Percentiles rank a stretch among this genome's conserved stretches.
Conservation (phyloP, 2,329 filamentous ascomycete genomes). For the Parastagonospora nodorum region DNA sequence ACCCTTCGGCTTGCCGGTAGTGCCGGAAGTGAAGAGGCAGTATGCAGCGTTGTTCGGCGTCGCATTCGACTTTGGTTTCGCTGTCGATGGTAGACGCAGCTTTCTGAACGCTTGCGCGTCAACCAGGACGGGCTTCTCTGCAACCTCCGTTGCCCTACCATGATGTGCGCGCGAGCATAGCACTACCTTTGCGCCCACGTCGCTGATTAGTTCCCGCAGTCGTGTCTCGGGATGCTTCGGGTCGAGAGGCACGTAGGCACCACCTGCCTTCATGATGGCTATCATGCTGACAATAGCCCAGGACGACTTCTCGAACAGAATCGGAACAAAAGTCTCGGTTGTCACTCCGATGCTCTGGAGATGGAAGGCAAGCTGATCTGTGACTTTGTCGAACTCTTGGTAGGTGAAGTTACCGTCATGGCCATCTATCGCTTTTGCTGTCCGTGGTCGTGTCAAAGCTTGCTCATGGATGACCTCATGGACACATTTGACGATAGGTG, state of each 20-base stretch:
- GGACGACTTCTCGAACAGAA: constrained; percentile 44
- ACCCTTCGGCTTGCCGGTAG: constrained; percentile 58
- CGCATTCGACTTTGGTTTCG: constrained; percentile 45
- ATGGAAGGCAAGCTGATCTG: constrained; percentile 31
- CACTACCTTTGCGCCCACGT: constrained; percentile 36
- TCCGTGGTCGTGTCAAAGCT: constrained; percentile 32
- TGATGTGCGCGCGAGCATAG: constrained; percentile 32
- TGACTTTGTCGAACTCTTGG: constrained; percentile 39
- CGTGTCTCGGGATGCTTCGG: constrained; percentile 44
- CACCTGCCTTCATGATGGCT: constrained; percentile 47
- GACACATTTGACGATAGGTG: constrained; percentile 31
- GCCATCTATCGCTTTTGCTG: constrained; percentile 35
- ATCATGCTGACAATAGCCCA: constrained; percentile 42
- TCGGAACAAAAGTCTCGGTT: constrained; percentile 40
- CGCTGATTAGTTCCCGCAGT: constrained; percentile 41
- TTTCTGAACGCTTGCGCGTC: constrained; percentile 49
- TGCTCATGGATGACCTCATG: constrained; percentile 39
- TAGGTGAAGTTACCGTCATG: constrained; percentile 40
- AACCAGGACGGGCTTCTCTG: constrained; percentile 30
- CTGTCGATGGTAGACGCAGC: constrained; percentile 40
- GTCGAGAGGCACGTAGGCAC: constrained; percentile 46
- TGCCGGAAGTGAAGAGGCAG: constrained; percentile 60
- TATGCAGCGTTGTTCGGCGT: constrained; percentile 59
- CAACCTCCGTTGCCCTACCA: constrained; percentile 27
- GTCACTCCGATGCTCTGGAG: constrained; percentile 31